Conservation (phyloP, 73 alveolate genomes). For the Loxodes magnus region DNA sequence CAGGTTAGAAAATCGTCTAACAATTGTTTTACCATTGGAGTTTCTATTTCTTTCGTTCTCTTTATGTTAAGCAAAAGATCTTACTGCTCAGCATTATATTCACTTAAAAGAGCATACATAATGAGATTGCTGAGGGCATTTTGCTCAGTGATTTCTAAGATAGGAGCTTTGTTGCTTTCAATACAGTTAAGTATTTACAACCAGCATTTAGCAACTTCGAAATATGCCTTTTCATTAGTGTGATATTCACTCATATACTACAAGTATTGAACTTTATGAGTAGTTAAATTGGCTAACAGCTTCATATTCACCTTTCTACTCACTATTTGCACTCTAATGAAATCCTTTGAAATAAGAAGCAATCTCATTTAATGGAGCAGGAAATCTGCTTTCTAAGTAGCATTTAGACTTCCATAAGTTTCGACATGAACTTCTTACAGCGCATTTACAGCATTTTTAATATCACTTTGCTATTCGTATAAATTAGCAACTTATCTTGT, state of each 20-base stretch:
- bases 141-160: conserved; percentile 22
- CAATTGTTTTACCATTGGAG: conserved; percentile 21
- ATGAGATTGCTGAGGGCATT: conserved; percentile 40
- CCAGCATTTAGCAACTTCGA: conserved; percentile 68
- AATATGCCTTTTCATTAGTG: conserved; percentile 62
- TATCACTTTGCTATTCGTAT: conserved; percentile 59
- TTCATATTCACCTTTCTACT: conserved; percentile 64
- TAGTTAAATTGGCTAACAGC: conserved; percentile 59
- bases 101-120: conserved; percentile 36
- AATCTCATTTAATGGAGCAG: conserved; percentile 74
- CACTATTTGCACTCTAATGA: conserved; percentile 60
- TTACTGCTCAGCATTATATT: conserved; percentile 48
- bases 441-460: conserved; percentile 74
- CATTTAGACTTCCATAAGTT: conserved; percentile 88
- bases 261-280: conserved; percentile 57
- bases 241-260: conserved; percentile 58
- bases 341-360: conserved; percentile 66
- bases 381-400: conserved; percentile 75
- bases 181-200: conserved; percentile 53
- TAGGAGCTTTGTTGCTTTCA: conserved; percentile 31
- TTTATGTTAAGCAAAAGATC: conserved; percentile 42
- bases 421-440: conserved; percentile 88
- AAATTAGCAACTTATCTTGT: conserved; percentile 48
- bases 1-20: conserved; percentile 27
- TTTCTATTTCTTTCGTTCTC: conserved; percentile 46